These are phyloP conservation scores for Blastomyces gilchristii DNA, from an alignment of 2,329 filamentous ascomycete genomes.

Conservation along the genomic window DNA sequence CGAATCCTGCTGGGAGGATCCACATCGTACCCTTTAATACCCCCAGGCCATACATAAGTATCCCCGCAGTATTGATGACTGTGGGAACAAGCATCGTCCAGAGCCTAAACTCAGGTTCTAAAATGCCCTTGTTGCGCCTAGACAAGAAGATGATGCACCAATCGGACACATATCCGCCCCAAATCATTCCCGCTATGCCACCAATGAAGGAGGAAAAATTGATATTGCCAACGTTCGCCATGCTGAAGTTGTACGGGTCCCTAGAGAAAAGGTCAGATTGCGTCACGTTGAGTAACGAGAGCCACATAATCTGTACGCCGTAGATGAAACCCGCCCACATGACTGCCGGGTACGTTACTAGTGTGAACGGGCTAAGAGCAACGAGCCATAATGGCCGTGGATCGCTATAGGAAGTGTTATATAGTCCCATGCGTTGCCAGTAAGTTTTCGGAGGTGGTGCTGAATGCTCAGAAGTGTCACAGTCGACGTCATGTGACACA, in stretches of 20 bases:
- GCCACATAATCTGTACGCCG: conserved; percentile 23
- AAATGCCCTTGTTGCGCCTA: conserved; percentile 31
- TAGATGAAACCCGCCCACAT: conserved; percentile 23
- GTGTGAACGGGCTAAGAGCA: conserved; percentile 22
- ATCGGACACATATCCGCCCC: conserved; percentile 30
- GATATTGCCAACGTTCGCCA: conserved; percentile 20
- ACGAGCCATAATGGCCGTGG: conserved; percentile 19
- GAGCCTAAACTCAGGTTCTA: conserved; percentile 39
- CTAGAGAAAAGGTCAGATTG: conserved; percentile 21
- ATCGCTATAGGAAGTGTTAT: conserved; percentile 15
- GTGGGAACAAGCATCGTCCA: conserved; percentile 24
- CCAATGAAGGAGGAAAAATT: conserved; percentile 33
- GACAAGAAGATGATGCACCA: conserved; percentile 28
- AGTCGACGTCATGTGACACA: not conserved
- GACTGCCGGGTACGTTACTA: conserved; percentile 25
- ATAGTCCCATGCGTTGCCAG: conserved; percentile 32
- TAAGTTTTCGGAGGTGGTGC: conserved; percentile 31
- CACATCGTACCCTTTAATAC: conserved; percentile 21
- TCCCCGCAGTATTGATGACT: conserved; percentile 19
- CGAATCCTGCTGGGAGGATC: conserved; percentile 22
- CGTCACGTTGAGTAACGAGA: conserved; percentile 26
- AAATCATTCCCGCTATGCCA: conserved; percentile 25
- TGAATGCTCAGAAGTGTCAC: not conserved
- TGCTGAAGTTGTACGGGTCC: conserved; percentile 23
- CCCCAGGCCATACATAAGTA: conserved; percentile 23